A percentile compares a stretch with the other conserved stretches of the same genome.
phyloP scores from a whole-genome alignment of 2,329 filamentous ascomycete genomes.

The Lojkania enalia region DNA sequence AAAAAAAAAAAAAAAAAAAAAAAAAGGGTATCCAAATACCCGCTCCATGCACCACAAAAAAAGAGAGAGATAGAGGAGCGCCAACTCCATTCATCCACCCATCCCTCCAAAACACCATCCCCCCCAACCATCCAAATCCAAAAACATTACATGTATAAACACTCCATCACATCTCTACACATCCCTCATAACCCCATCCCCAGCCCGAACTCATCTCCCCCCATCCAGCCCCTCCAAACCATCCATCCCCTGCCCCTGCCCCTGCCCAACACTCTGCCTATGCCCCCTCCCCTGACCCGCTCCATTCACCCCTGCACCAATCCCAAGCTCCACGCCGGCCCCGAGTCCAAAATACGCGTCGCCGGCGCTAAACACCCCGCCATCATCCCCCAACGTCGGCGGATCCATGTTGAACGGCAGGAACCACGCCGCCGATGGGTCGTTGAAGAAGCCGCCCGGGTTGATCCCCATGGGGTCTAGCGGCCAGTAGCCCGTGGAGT shows the following conservation, averaged over 20 bases:
- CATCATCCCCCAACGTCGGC: constrained; percentile 51
- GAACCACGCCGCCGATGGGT: constrained; percentile 74
- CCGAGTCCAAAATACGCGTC: constrained; percentile 30
- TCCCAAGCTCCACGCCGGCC: constrained; percentile 16
- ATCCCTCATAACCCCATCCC: too few relatives aligned
- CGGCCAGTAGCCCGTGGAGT: constrained; percentile 36
- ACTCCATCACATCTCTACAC: too few relatives aligned
- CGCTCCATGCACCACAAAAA: neutral
- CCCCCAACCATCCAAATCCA: too few relatives aligned
- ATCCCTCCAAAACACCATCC: neutral
- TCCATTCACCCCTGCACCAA: constrained; percentile 25
- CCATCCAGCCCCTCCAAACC: constrained; percentile 10
- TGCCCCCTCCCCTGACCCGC: constrained; percentile 1
- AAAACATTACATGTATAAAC: too few relatives aligned
- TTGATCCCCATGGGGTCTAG: constrained; percentile 36
- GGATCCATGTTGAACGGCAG: constrained; percentile 91
- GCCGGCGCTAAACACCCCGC: constrained; percentile 25
- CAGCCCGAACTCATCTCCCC: neutral
- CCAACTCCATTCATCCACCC: neutral
- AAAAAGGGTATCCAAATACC: neutral
- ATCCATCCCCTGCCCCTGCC: constrained; percentile 7
- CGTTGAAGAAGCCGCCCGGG: constrained; percentile 31
- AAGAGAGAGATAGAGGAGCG: too few relatives aligned
- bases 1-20: neutral
- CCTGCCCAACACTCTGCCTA: constrained; percentile 4